Evolutionary conservation across 2,329 filamentous ascomycete species (phyloP), one percentile per base, ranked within the genome.

Genomic region (Colletotrichum godetiae): DNA sequence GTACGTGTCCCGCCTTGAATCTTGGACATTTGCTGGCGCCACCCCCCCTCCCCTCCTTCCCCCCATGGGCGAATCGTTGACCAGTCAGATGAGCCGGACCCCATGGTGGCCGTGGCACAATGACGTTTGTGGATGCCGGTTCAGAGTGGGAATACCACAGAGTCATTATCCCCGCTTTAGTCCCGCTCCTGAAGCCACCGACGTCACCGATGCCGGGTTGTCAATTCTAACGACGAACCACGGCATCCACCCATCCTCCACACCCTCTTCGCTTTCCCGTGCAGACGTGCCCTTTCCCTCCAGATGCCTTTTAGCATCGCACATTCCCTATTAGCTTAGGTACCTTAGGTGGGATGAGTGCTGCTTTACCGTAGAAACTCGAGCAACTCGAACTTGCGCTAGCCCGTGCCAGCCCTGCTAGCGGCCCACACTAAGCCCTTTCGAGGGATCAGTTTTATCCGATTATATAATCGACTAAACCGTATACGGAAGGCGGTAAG

Each of bases 151-250:
- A 70, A 70, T 66, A 71, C 67, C 29, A 15, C 71, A 35, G n/a
- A 10, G 27, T n/a, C 22, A n/a, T 42, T 61, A 57, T 70, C 71
- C 71, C 70, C 70, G 70, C 60, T 42, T 33, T 13, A n/a, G 46
- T 37, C 27, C 67, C 62, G 33, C 11, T 46, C 10, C 3, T 29
- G 52, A 29, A 68, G 68, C 72, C 62, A 72, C 56, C 42, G 68
- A 74, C 72, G 72, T 74, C 72, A 74, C 46, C 24, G n/a, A 12
- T 5, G 5, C 24, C 15, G 62, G 72, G 63, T 62, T 72, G 33
- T 31, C 58, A 71, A 68, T 74, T 72, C 72, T 58, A 60, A 74
- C 72, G 72, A 72, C 72, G 67, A 71, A 73, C 71, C 56, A 62
- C 56, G 19, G 57, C 67, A 65, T 22, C 59, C 53, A 69, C 53